Evolutionary conservation across 2,329 filamentous ascomycete genomes (phyloP).

Genomic region (Colletotrichum camelliae): DNA sequence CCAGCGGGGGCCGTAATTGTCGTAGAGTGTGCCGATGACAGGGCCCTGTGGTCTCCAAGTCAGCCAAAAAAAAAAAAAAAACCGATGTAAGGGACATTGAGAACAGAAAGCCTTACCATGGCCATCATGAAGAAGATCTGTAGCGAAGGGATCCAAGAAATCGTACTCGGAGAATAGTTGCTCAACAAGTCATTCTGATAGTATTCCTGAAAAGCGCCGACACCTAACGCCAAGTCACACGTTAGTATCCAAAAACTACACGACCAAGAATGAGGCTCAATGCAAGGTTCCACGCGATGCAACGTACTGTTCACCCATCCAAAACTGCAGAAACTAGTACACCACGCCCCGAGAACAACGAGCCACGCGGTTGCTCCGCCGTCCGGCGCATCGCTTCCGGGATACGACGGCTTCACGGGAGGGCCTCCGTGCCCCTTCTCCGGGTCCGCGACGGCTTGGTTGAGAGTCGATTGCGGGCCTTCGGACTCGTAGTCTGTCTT

Average conservation of each 20-base stretch:
- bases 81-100: not conserved
- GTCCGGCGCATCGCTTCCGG: conserved; percentile 26
- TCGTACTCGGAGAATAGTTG: conserved; percentile 54
- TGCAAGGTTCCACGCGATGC: not conserved
- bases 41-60: conserved; percentile 49
- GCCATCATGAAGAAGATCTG: conserved; percentile 61
- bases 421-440: not conserved
- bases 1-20: conserved; percentile 65
- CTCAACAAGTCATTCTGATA: conserved; percentile 56
- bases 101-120: conserved; percentile 38
- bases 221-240: conserved; percentile 26
- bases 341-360: conserved; percentile 44
- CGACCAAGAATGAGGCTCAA: not conserved
- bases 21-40: conserved; percentile 66
- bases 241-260: not conserved
- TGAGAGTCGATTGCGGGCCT: not conserved
- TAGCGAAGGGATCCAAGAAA: conserved; percentile 68
- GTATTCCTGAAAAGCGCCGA: conserved; percentile 63
- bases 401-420: not conserved
- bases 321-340: conserved; percentile 44
- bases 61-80: not conserved
- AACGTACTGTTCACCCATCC: conserved; percentile 40
- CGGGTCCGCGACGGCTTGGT: not conserved
- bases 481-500: conserved; percentile 8
- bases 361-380: conserved; percentile 41